Evolutionary conservation across 371 early-diverging fungal genomes (phyloP).

Genomic region (Coemansia sp.): DNA sequence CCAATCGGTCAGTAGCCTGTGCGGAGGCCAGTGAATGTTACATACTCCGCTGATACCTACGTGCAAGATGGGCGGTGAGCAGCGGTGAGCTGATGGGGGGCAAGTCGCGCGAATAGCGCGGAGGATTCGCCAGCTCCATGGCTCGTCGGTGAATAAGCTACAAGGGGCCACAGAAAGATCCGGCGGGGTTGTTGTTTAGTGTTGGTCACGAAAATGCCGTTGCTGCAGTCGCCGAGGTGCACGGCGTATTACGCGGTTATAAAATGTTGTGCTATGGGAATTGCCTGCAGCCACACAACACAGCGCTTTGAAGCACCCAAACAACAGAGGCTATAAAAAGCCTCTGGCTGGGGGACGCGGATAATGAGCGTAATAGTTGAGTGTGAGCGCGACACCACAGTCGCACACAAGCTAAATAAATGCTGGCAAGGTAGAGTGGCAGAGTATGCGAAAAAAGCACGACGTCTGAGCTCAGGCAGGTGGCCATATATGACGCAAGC

Average conservation of each 20-base stretch:
- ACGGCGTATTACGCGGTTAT: neutral
- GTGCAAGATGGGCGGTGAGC: conserved; percentile 19
- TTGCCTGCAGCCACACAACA: neutral
- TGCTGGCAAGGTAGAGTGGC: neutral
- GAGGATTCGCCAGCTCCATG: conserved; percentile 33
- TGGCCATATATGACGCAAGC: neutral
- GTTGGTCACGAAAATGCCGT: neutral
- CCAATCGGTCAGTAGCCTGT: neutral
- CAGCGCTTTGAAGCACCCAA: neutral
- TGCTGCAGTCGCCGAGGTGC: neutral
- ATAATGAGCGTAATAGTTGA: neutral
- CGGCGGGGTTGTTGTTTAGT: neutral
- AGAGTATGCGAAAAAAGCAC: neutral
- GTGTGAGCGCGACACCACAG: neutral
- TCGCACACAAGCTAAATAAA: neutral
- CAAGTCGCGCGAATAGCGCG: conserved; percentile 25
- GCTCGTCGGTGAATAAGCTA: conserved; percentile 46
- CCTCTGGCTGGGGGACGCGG: neutral
- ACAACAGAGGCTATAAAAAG: conserved; percentile 1
- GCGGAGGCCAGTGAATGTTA: neutral
- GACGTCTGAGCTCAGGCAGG: neutral
- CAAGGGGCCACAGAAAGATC: neutral
- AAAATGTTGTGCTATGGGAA: neutral
- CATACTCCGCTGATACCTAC: conserved; percentile 13
- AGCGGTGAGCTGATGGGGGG: conserved; percentile 41